Percentiles rank a stretch among this genome's conserved stretches.
phyloP scores from a whole-genome alignment of 2,329 filamentous ascomycete species.

The Escovopsis sp. region DNA sequence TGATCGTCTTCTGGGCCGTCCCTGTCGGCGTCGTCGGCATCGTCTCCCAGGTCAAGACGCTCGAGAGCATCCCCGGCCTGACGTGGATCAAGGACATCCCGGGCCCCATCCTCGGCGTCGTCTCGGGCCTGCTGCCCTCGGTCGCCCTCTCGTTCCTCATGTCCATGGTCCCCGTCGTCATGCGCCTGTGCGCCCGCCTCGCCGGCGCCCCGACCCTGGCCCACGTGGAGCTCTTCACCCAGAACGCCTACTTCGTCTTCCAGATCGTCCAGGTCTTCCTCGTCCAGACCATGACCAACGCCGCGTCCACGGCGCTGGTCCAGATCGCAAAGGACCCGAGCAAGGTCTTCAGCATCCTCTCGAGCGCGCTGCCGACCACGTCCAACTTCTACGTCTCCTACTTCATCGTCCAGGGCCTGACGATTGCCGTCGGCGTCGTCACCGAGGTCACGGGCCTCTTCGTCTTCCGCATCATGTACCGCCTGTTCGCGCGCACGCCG shows the following conservation, averaged over 20 bases:
- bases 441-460: slow-evolving; percentile 54
- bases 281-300: slow-evolving; percentile 66
- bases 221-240: slow-evolving; percentile 72
- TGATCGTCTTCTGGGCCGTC: slow-evolving; percentile 76
- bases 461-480: slow-evolving; percentile 53
- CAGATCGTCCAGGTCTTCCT: slow-evolving; percentile 91
- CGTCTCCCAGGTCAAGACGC: slow-evolving; percentile 67
- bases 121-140: slow-evolving; percentile 71
- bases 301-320: slow-evolving; percentile 54
- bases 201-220: slow-evolving; percentile 68
- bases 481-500: slow-evolving; percentile 60
- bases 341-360: slow-evolving; percentile 48
- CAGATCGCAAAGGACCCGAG: slow-evolving; percentile 49
- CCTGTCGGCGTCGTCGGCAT: slow-evolving; percentile 66
- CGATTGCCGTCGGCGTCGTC: slow-evolving; percentile 57
- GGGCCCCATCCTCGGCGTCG: slow-evolving; percentile 51
- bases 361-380: slow-evolving; percentile 59
- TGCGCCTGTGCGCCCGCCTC: slow-evolving; percentile 55
- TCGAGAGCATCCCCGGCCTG: slow-evolving; percentile 55
- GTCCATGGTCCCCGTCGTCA: slow-evolving; percentile 58
- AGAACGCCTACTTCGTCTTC: slow-evolving; percentile 86
- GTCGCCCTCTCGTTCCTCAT: slow-evolving; percentile 69
- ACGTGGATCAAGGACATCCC: slow-evolving; percentile 62
- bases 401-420: slow-evolving; percentile 73
- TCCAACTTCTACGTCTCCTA: slow-evolving; percentile 92